Base-by-base conservation (phyloP, 495 filamentous ascomycete genomes). In the Thermochaetoides thermophila region DNA sequence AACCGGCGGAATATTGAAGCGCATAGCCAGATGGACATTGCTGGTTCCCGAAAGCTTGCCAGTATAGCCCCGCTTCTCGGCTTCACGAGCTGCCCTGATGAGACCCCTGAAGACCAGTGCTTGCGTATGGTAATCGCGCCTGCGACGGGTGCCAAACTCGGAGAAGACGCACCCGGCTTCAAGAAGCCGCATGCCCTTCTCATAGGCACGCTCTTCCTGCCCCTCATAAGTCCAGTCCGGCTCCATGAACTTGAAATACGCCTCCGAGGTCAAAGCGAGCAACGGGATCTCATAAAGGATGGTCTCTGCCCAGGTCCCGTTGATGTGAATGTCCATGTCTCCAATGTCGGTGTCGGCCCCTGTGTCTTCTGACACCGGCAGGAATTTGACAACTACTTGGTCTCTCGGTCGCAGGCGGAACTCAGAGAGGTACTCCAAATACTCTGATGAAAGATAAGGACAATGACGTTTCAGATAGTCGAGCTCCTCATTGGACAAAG, bases 231-330 rank as follows among this genome's bases (percentile, higher is more conserved):
- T 73, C 89, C 89, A 97, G 47, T 93, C 85, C 24, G 57, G 75
- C 44, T 95, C 79, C 58, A 78, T 78, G 63, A 93, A 95, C 57
- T 78, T 81, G 71, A 97, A 97, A 56, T 94, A 96, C 17, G 91
- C 84, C 53, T 97, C 86, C 41, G 83, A 92, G 1, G 85, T 81
- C 35, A 97, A 58, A 2, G 91, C 82, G 13, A 97, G 71, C 16
- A 97, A 64, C 0, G 89, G 91, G 37, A 96, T 93, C 60, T 97
- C 89, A 55, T 97, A 97, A 30, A 97, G 72, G 29, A 97, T 97
- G 0, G 89, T 93, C 31, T 95, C 87, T 6, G 84, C 68, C 89
- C 89, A 97, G 32, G 74, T 66, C 13, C 89, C 89, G 44, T 72
- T 71, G 37, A 86, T 70, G 15, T 71, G 50, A 35, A 95, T 73